Conservation (phyloP, 1,284 basidiomycete genomes). For the Thecaphora thlaspeos region DNA sequence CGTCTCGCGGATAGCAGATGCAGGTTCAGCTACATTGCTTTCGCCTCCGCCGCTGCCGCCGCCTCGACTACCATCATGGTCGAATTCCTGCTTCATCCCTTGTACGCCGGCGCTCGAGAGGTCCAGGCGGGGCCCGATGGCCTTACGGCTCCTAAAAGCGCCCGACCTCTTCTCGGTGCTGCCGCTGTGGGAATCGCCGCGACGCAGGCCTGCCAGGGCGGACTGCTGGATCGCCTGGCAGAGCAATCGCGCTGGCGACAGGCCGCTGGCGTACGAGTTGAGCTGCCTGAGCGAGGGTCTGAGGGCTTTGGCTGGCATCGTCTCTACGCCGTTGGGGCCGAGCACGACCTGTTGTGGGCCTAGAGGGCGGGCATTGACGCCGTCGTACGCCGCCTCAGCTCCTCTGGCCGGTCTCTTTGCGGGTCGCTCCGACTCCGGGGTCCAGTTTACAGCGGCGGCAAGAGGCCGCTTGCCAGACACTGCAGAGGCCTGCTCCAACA, state of each 20-base stretch:
- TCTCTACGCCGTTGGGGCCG: conserved; percentile 20
- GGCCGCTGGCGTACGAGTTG: conserved; percentile 29
- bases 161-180: neutral
- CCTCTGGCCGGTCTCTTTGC: conserved; percentile 23
- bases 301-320: conserved; percentile 1
- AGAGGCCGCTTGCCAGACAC: too few relatives aligned
- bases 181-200: conserved; percentile 11
- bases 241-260: conserved; percentile 30
- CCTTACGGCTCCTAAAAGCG: neutral
- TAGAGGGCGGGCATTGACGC: conserved; percentile 12
- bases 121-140: too few relatives aligned
- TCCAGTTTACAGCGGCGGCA: too few relatives aligned
- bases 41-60: too few relatives aligned
- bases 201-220: conserved; percentile 24
- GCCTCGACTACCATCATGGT: too few relatives aligned
- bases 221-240: conserved; percentile 39
- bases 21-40: too few relatives aligned
- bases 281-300: conserved; percentile 18
- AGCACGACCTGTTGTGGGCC: conserved; percentile 15
- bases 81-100: too few relatives aligned
- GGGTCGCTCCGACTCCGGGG: too few relatives aligned
- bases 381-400: conserved; percentile 12
- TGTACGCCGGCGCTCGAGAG: too few relatives aligned
- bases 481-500: too few relatives aligned
- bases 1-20: too few relatives aligned